Evolutionary conservation across 768 basidiomycete species (phyloP).

Genomic region (Daedaleopsis sinensis): DNA sequence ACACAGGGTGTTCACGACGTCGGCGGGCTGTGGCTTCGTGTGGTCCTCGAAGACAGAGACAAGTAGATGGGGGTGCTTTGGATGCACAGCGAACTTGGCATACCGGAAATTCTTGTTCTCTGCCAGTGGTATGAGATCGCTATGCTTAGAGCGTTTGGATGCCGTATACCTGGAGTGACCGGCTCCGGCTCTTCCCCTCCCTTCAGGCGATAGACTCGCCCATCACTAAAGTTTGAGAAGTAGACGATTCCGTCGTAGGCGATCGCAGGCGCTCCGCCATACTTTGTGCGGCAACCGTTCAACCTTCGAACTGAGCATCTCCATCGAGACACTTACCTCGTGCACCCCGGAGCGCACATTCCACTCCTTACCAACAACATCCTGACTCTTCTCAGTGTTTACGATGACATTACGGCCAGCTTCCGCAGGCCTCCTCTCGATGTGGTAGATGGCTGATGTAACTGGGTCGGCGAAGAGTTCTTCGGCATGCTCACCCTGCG

Average conservation of each 20-base stretch:
- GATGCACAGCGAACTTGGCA: conserved; percentile 65
- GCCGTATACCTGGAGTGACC: conserved; percentile 61
- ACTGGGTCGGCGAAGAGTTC: conserved; percentile 42
- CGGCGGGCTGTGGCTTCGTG: conserved; percentile 51
- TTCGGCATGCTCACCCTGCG: conserved; percentile 9
- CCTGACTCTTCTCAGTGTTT: conserved; percentile 47
- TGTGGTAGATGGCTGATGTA: conserved; percentile 49
- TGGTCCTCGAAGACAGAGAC: conserved; percentile 75
- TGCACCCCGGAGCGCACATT: conserved; percentile 62
- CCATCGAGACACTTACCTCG: conserved; percentile 38
- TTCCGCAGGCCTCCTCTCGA: conserved; percentile 63
- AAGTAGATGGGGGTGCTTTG: conserved; percentile 52
- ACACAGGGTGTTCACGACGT: conserved; percentile 59
- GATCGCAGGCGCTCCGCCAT: conserved; percentile 66
- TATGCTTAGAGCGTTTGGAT: background rate
- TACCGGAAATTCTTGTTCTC: conserved; percentile 59
- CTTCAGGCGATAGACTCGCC: conserved; percentile 52
- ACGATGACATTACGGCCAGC: conserved; percentile 61
- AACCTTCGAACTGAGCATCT: background rate
- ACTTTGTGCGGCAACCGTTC: conserved; percentile 29
- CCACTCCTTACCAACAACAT: conserved; percentile 57
- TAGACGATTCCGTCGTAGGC: conserved; percentile 53
- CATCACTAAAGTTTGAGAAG: conserved; percentile 61
- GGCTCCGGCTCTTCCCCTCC: conserved; percentile 41
- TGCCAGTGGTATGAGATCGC: conserved; percentile 13